These are phyloP conservation scores for Periglandula ipomoeae DNA, from an alignment of 2,329 filamentous ascomycete species.

Conservation along the genomic window DNA sequence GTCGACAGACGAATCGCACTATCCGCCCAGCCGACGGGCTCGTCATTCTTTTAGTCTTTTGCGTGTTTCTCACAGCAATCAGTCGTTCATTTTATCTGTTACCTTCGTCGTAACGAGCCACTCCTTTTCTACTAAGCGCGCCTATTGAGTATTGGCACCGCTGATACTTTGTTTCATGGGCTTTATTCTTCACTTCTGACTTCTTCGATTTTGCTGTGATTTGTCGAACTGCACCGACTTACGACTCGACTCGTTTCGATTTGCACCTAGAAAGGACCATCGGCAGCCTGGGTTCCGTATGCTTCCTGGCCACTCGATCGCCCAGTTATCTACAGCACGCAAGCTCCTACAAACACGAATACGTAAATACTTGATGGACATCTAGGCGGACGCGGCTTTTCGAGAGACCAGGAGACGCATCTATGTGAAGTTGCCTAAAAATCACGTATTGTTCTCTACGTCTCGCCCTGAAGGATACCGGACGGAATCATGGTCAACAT, in stretches of 20 bases:
- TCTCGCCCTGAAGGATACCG: slow-evolving; percentile 8
- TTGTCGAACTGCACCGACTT: background rate
- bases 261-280: background rate
- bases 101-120: background rate
- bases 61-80: slow-evolving; percentile 10
- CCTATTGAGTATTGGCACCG: background rate
- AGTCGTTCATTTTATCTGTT: slow-evolving; percentile 30
- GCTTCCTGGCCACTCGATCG: background rate
- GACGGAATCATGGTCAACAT: slow-evolving; percentile 6
- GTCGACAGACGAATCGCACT: slow-evolving; percentile 25
- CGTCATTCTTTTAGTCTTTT: slow-evolving; percentile 42
- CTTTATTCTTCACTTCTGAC: background rate
- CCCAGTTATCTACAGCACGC: background rate
- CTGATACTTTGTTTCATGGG: background rate
- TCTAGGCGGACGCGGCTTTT: slow-evolving; percentile 10
- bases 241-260: background rate
- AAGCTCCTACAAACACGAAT: background rate
- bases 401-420: background rate
- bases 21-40: slow-evolving; percentile 46
- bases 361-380: slow-evolving; percentile 14
- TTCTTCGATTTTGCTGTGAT: background rate
- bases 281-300: too few species aligned
- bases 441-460: background rate
- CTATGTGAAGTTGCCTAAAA: background rate
- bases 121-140: slow-evolving; percentile 2